phyloP scores from a whole-genome alignment of 208 protist species.

The Acanthamoeba divionensis region DNA sequence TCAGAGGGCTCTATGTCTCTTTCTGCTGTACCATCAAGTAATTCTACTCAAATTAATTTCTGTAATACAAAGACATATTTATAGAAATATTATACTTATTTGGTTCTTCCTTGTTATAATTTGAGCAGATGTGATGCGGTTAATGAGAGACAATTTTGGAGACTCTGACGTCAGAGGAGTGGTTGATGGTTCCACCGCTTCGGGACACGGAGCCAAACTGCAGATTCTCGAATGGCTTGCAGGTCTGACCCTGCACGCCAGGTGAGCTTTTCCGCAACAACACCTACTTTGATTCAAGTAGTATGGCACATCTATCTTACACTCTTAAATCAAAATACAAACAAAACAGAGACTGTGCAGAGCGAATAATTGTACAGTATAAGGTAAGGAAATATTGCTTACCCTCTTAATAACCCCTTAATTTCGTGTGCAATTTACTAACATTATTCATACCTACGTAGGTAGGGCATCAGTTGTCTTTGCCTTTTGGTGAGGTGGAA shows the following conservation, averaged over 20 bases:
- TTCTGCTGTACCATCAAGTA: neutral
- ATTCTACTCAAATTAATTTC: neutral
- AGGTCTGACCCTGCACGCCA: neutral
- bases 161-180: neutral
- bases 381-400: constrained; percentile 22
- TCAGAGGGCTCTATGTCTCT: neutral
- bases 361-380: constrained; percentile 22
- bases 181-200: neutral
- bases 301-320: neutral
- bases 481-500: neutral
- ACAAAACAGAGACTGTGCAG: neutral
- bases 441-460: no score
- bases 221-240: neutral
- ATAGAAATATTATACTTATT: neutral
- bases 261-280: neutral
- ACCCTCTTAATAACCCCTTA: no score
- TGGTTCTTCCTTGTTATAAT: neutral
- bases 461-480: neutral
- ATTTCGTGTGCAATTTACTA: no score
- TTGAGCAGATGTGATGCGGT: neutral
- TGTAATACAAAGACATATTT: neutral
- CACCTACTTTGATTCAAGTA: neutral
- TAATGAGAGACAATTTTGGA: constrained; percentile 3
- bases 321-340: neutral
- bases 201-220: neutral